Percentiles rank a stretch among this genome's conserved stretches.
These are phyloP conservation scores for Ophiostoma triangulosporum DNA, from an alignment of 2,329 filamentous ascomycete species.

Conservation along the genomic window DNA sequence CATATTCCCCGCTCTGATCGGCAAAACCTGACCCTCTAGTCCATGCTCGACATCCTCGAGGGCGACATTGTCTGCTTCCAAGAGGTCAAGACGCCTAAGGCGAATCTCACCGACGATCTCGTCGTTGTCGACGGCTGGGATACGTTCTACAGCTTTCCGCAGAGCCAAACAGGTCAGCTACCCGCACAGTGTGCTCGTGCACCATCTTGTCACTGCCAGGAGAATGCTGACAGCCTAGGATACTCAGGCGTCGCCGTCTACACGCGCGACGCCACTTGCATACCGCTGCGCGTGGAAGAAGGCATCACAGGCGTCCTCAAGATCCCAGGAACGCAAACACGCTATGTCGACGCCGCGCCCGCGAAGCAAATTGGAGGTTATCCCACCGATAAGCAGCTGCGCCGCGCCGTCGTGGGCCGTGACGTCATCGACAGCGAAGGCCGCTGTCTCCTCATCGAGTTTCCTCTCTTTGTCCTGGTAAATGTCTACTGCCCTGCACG, in stretches of 20 bases:
- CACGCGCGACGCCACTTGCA: conserved; percentile 73
- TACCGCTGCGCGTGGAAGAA: conserved; percentile 82
- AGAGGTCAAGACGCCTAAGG: conserved; percentile 89
- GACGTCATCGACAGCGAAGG: conserved; percentile 75
- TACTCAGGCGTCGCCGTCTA: conserved; percentile 96
- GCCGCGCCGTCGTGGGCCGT: conserved; percentile 44
- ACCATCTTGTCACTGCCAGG: no score
- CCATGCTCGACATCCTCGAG: conserved; percentile 89
- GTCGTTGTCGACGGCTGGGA: conserved; percentile 92
- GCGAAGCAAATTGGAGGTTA: conserved; percentile 81
- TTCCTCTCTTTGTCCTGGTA: conserved; percentile 85
- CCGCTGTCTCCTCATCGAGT: conserved; percentile 80
- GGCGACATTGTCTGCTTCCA: conserved; percentile 92
- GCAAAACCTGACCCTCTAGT: conserved; percentile 28
- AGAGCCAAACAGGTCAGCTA: conserved; percentile 83
- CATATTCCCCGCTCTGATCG: neutral
- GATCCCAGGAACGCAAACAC: conserved; percentile 54
- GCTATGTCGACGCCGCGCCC: conserved; percentile 61
- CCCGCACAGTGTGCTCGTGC: no score
- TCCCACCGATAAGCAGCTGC: conserved; percentile 54
- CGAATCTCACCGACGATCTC: conserved; percentile 90
- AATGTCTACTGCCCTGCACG: conserved; percentile 88
- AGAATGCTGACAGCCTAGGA: no score
- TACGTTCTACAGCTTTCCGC: conserved; percentile 86
- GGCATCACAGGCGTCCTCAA: conserved; percentile 75